Evolutionary conservation across 2,329 filamentous ascomycete species (phyloP).

Genomic region (Clonostachys byssicola): DNA sequence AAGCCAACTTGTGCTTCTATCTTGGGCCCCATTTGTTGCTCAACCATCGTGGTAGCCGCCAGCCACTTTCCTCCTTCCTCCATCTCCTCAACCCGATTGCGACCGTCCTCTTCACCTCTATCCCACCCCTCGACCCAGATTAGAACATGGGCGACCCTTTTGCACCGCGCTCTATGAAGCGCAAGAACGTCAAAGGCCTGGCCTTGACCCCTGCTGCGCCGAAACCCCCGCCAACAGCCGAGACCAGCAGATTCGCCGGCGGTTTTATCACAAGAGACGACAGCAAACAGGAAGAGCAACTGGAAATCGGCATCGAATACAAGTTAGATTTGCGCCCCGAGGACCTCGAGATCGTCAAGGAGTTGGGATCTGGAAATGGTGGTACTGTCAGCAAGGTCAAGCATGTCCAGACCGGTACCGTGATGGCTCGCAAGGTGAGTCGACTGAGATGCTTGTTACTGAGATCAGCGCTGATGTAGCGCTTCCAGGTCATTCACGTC

Average conservation of each 20-base stretch:
- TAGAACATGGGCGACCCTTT: slow-evolving; percentile 57
- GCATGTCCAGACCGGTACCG: slow-evolving; percentile 82
- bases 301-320: slow-evolving; percentile 98
- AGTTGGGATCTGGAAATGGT: slow-evolving; percentile 92
- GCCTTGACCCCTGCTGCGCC: slow-evolving; percentile 77
- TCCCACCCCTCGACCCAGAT: too few relatives aligned
- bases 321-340: slow-evolving; percentile 88
- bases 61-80: background rate
- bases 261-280: slow-evolving; percentile 48
- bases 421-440: slow-evolving; percentile 93
- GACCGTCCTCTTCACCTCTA: background rate
- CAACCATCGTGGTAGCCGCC: background rate
- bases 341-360: slow-evolving; percentile 88
- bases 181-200: slow-evolving; percentile 97
- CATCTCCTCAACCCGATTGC: background rate
- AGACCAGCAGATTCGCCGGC: slow-evolving; percentile 60
- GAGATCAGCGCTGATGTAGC: background rate
- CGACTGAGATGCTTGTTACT: background rate
- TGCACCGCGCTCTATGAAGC: slow-evolving; percentile 82
- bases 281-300: slow-evolving; percentile 51
- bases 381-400: slow-evolving; percentile 98
- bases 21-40: too few relatives aligned
- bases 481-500: slow-evolving; percentile 84
- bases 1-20: too few relatives aligned
- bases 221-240: slow-evolving; percentile 67